Evolutionary conservation across 202 grass and related monocot species (phyloP), one percentile per base, ranked within the genome.

Genomic region (Carex sylvatica): DNA sequence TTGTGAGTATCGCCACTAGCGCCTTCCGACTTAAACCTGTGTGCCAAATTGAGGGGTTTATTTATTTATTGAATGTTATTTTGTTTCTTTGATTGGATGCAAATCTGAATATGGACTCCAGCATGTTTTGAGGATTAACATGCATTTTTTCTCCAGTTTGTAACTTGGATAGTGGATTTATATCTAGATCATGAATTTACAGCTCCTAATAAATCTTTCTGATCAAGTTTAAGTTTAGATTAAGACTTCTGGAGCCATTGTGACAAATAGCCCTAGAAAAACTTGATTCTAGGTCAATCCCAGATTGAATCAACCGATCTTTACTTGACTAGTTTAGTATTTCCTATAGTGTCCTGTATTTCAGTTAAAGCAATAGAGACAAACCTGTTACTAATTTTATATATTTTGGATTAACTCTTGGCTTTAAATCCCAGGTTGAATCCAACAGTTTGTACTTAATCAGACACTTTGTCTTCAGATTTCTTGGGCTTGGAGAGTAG

Each of bases 401-500:
- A 16, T 38, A 18, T 31, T 42, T 69, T 8, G 19, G 3, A 69
- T 69, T 19, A 40, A 33, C 9, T 13, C 22, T 3, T 3, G 5
- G 4, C 12, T 30, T 18, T 30, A 75, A 31, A 49, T 24, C n/a
- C n/a, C n/a, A n/a, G n/a, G n/a, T n/a, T 55, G 42, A 49, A 70
- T 69, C 59, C 44, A 81, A 65, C 56, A 65, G 60, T 81, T 65
- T 14, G 20, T 62, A 6, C 23, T 80, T 66, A 81, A 53, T 82
- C 80, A 70, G 80, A 82, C 30, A 83, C 77, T 6, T 88, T 77
- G 83, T 98, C 92, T 51, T 95, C 88, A 3, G 87, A 33, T 89
- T 91, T 98, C 84, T 90, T 95, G 38, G 95, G 95, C 80, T 95
- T 95, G 62, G 95, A 95, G 61, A 98, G 63, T 49, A 98, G 72